A percentile compares a stretch with the other conserved stretches of the same genome.
Conservation (phyloP, 2,329 filamentous ascomycete species). For the Calonectria multiphialidica region DNA sequence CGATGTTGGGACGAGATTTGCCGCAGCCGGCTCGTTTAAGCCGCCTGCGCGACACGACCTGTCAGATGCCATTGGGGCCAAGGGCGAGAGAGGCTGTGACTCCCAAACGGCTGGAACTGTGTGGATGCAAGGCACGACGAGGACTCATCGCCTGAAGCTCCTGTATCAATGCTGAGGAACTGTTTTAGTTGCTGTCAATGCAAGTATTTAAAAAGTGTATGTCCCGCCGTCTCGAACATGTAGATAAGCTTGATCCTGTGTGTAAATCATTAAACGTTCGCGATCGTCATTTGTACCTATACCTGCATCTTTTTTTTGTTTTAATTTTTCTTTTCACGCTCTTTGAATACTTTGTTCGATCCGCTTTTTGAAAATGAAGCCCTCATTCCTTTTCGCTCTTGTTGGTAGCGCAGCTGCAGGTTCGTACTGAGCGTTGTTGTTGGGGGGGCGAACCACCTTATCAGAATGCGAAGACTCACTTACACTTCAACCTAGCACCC, state of each 20-base stretch:
- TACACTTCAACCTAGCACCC: constrained; percentile 22
- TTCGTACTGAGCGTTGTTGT: constrained; percentile 15
- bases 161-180: not conserved
- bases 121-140: not conserved
- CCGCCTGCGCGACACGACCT: constrained; percentile 28
- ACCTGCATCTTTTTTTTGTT: not conserved
- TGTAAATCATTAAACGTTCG: not conserved
- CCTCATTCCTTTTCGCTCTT: constrained; percentile 30
- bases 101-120: not conserved
- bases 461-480: not conserved
- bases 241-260: not conserved
- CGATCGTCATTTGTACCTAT: not conserved
- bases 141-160: not conserved
- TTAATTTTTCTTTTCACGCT: not conserved
- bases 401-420: constrained; percentile 35
- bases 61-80: constrained; percentile 17
- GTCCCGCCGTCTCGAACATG: not conserved
- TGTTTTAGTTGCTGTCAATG: not conserved
- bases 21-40: constrained; percentile 29
- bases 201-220: not conserved
- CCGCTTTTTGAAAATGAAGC: constrained; percentile 32
- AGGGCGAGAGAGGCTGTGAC: not conserved
- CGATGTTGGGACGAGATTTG: constrained; percentile 29
- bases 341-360: not conserved
- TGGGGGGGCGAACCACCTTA: too few relatives aligned